Base-by-base conservation (phyloP, 2,329 filamentous ascomycete genomes). In the Chaetothyriales sp. region DNA sequence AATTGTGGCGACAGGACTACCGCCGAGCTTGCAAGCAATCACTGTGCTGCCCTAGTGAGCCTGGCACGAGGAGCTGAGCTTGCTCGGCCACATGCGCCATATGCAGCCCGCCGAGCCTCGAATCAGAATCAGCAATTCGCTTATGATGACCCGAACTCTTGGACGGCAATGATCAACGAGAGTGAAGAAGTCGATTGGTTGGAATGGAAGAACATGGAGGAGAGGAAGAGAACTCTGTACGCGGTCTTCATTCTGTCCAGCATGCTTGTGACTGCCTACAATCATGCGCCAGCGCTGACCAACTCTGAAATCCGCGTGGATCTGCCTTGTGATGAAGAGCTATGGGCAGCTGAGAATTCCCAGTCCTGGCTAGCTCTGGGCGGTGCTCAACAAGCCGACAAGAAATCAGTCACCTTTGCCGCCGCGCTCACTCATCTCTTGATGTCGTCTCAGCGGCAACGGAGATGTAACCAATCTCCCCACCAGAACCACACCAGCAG, bases 281-380 rank as follows among this genome's bases (percentile, higher is more conserved):
- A 95, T 65, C 88, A 95, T 65, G 80, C 86, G 1, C 92, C 90
- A 5, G 84, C 87, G 1, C 76, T 98, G 61, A 89, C 90, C 45
- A 97, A 97, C 66, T 95, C 90, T 0, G 90, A 98, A 66, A 89
- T 97, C 49, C 76, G 82, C 50, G 76, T 95, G 22, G 86, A 95
- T 62, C 73, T 97, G 18, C 92, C 92, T 2, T 95, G 89, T 60
- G 89, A 94, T 64, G 92, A 98, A 66, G 85, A 94, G 53, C 81
- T 95, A 47, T 97, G 89, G 76, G 77, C 83, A 5, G 89, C 88
- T 1, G 85, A 94, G 57, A 88, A 78, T 40, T 82, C 86, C n/a
- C 78, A 83, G n/a, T 78, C 78, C 7, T 98, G 94, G 76, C 78
- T 82, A 55, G 77, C 83, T 53, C 80, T 83, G 67, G 89, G 89